Evolutionary conservation across 2,329 filamentous ascomycete genomes (phyloP).

Genomic region (Aspergillus sp.): DNA sequence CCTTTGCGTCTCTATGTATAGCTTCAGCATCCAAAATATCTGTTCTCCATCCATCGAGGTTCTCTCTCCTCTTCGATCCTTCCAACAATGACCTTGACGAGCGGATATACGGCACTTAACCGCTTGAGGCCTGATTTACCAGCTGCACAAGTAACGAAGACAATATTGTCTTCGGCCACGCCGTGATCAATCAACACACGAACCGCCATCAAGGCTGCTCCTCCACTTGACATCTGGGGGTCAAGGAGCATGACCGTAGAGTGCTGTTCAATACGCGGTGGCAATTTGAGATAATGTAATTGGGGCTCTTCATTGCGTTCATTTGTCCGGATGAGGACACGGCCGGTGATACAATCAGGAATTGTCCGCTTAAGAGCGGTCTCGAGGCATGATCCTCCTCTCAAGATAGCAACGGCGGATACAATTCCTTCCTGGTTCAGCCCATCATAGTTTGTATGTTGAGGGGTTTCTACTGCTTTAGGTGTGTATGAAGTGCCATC

Average conservation of each 20-base stretch:
- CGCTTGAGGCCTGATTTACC: slow-evolving; percentile 81
- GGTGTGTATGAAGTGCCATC: slow-evolving; percentile 72
- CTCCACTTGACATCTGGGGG: slow-evolving; percentile 91
- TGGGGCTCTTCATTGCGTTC: slow-evolving; percentile 84
- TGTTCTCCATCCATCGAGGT: slow-evolving; percentile 83
- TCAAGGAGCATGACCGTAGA: slow-evolving; percentile 84
- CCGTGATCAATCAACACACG: slow-evolving; percentile 95
- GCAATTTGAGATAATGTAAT: slow-evolving; percentile 82
- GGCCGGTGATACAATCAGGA: slow-evolving; percentile 86
- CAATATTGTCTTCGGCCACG: slow-evolving; percentile 77
- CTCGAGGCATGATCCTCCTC: slow-evolving; percentile 86
- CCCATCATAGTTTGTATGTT: slow-evolving; percentile 68
- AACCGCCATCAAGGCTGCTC: slow-evolving; percentile 85
- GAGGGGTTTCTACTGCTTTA: slow-evolving; percentile 67
- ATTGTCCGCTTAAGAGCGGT: slow-evolving; percentile 85
- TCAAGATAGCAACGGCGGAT: slow-evolving; percentile 83
- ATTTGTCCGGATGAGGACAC: slow-evolving; percentile 88
- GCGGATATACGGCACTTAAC: slow-evolving; percentile 83
- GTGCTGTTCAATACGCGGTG: slow-evolving; percentile 69
- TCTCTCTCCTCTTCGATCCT: slow-evolving; percentile 79
- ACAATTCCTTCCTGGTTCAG: slow-evolving; percentile 70
- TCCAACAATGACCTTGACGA: slow-evolving; percentile 81
- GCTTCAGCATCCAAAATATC: slow-evolving; percentile 79
- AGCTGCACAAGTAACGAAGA: slow-evolving; percentile 90
- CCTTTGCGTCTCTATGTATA: background rate